phyloP scores from a whole-genome alignment of 2,329 filamentous ascomycete genomes.

The Fusarium sacchari region DNA sequence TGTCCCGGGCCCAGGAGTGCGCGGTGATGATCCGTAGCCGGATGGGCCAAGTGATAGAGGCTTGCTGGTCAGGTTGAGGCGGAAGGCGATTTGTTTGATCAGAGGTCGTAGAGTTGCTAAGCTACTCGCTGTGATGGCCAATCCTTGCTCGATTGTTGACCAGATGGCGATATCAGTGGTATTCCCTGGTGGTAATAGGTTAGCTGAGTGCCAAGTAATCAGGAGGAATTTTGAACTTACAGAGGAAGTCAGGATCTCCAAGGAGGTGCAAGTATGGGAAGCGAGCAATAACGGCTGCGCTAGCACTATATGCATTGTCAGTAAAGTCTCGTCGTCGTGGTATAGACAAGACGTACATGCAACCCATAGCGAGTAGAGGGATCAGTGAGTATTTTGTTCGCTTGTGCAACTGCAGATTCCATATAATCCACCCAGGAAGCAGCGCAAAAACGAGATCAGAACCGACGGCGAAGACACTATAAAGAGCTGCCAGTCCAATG shows the following conservation, averaged over 20 bases:
- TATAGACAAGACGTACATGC: constrained; percentile 48
- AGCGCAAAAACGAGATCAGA: constrained; percentile 60
- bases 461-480: constrained; percentile 56
- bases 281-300: constrained; percentile 52
- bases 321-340: accelerated
- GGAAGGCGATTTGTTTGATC: constrained; percentile 36
- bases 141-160: constrained; percentile 56
- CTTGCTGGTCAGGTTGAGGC: constrained; percentile 28
- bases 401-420: constrained; percentile 60
- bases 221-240: constrained; percentile 25
- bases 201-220: background rate
- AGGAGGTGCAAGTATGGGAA: constrained; percentile 49
- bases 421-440: constrained; percentile 62
- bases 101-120: constrained; percentile 56
- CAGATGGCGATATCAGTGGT: constrained; percentile 56
- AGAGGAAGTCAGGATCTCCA: constrained; percentile 52
- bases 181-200: constrained; percentile 36
- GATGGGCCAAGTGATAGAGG: constrained; percentile 19
- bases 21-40: background rate
- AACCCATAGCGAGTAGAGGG: constrained; percentile 64
- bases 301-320: constrained; percentile 46
- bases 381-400: constrained; percentile 60
- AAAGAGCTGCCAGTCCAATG: constrained; percentile 59
- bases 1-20: constrained; percentile 32
- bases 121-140: constrained; percentile 57